phyloP scores from a whole-genome alignment of 306 rosid species.

The Bauhinia variegata region DNA sequence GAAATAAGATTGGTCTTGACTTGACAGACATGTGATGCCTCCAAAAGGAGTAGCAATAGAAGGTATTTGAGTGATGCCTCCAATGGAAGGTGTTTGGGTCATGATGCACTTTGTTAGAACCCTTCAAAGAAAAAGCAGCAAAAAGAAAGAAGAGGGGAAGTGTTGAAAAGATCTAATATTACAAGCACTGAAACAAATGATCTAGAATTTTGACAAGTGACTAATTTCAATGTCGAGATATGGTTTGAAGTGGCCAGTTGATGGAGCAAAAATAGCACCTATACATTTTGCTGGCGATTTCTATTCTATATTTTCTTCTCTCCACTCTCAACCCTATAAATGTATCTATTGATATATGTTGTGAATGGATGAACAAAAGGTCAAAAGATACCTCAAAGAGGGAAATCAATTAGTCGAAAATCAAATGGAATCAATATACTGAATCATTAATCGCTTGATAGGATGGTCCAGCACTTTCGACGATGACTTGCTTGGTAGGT shows the following conservation, averaged over 20 bases:
- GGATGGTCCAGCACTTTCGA: slow-evolving; percentile 33
- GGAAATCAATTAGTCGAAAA: slow-evolving; percentile 33
- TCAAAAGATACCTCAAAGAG: slow-evolving; percentile 13
- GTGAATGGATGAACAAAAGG: slow-evolving; percentile 28
- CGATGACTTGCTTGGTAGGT: slow-evolving; percentile 21
- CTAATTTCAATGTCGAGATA: slow-evolving; percentile 7
- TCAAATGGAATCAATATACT: not conserved
- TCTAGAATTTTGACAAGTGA: slow-evolving; percentile 31
- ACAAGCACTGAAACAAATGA: slow-evolving; percentile 32
- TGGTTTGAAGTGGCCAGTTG: slow-evolving; percentile 28
- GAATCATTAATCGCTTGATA: slow-evolving; percentile 17
- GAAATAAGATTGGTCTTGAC: too few relatives aligned
- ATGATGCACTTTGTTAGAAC: too few relatives aligned
- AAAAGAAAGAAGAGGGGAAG: too few relatives aligned
- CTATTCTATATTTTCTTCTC: slow-evolving; percentile 44
- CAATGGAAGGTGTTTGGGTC: too few relatives aligned
- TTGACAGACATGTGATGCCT: too few relatives aligned
- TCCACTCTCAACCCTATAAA: slow-evolving; percentile 25
- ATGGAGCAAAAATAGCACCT: slow-evolving; percentile 32
- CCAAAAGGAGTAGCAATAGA: too few relatives aligned
- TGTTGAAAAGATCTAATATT: not conserved
- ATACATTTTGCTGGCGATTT: slow-evolving; percentile 30
- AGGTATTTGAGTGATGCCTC: too few relatives aligned
- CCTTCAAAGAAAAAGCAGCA: too few relatives aligned
- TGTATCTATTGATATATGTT: slow-evolving; percentile 20